Conservation (phyloP, 352 stramenopile genomes). For the Phytophthora rubi region DNA sequence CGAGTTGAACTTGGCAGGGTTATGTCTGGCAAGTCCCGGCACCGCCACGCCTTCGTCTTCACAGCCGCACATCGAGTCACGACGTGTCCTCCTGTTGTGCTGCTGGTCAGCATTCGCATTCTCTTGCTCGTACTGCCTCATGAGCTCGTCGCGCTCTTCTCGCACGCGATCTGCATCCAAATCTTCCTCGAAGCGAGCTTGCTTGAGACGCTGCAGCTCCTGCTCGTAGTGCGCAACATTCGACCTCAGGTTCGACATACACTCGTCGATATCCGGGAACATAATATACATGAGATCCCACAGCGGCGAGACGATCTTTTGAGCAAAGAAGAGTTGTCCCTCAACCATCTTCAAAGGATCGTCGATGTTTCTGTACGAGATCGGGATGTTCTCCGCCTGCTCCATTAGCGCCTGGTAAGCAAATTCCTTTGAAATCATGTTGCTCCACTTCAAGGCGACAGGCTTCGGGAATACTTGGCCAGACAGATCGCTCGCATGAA, state of each 20-base stretch:
- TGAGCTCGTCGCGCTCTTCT: slow-evolving; percentile 32
- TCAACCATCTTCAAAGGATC: slow-evolving; percentile 88
- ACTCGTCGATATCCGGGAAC: slow-evolving; percentile 75
- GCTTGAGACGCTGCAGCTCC: slow-evolving; percentile 73
- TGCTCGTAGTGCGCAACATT: slow-evolving; percentile 88
- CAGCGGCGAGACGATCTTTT: slow-evolving; percentile 82
- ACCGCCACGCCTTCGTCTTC: slow-evolving; percentile 82
- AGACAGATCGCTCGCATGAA: slow-evolving; percentile 88
- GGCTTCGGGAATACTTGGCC: slow-evolving; percentile 88
- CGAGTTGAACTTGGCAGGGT: slow-evolving; percentile 86
- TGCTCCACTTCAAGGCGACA: slow-evolving; percentile 91
- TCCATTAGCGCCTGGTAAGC: slow-evolving; percentile 86
- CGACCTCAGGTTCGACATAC: slow-evolving; percentile 65
- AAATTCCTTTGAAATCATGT: slow-evolving; percentile 92
- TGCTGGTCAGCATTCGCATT: slow-evolving; percentile 24
- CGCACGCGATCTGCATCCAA: slow-evolving; percentile 18
- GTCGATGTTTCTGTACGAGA: slow-evolving; percentile 84
- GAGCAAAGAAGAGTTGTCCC: slow-evolving; percentile 85
- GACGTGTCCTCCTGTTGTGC: slow-evolving; percentile 25
- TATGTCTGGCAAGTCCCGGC: slow-evolving; percentile 72
- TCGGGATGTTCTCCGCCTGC: slow-evolving; percentile 75
- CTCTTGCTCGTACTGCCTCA: slow-evolving; percentile 24
- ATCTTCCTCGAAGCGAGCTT: slow-evolving; percentile 32
- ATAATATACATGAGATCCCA: slow-evolving; percentile 81
- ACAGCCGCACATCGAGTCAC: slow-evolving; percentile 42